Evolutionary conservation across 257 asterid genomes (phyloP), one percentile per base, ranked within the genome.

Genomic region (Haberlea rhodopensis): DNA sequence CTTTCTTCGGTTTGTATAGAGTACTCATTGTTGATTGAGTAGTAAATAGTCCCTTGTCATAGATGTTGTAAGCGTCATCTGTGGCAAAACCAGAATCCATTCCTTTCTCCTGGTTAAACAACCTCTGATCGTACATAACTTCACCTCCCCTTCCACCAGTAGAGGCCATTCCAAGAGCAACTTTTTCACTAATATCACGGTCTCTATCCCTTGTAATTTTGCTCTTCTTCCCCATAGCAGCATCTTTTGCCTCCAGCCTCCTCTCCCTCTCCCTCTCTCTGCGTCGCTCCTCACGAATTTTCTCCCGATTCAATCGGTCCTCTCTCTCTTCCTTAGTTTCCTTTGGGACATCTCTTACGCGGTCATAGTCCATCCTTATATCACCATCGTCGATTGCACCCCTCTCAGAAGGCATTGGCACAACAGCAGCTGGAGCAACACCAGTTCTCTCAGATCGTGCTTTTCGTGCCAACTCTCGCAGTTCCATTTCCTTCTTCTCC

Each of bases 101-200:
- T 37, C 95, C 95, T 57, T 85, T 91, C 85, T 86, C 96, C 78
- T 86, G 95, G 90, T 88, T 91, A 56, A 88, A 88, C 76, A 91
- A 59, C 76, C 95, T 88, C 70, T 85, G 89, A 32, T 88, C 95
- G 43, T 88, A 91, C 90, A 81, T 81, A 70, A 88, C 95, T 74
- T 91, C 96, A 20, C 95, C 94, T 2, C 84, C 85, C 64, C 43
- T 82, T 8, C 80, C 82, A 46, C 82, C 86, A 20, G 91, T 76
- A 10, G 87, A 69, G 43, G 96, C 92, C 95, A 88, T 85, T 23
- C 96, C 96, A 49, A 88, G 95, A 31, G 95, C 95, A 57, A 86
- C 88, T 79, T 88, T 88, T 75, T 91, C 96, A 46, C 95, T 91
- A 37, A 88, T 64, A 66, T 91, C 95, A 68, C 96, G 90, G 67